A percentile compares a stretch with the other conserved stretches of the same genome.
These are phyloP conservation scores for Gentiana dahurica DNA, from an alignment of 257 asterid genomes.

Conservation along the genomic window DNA sequence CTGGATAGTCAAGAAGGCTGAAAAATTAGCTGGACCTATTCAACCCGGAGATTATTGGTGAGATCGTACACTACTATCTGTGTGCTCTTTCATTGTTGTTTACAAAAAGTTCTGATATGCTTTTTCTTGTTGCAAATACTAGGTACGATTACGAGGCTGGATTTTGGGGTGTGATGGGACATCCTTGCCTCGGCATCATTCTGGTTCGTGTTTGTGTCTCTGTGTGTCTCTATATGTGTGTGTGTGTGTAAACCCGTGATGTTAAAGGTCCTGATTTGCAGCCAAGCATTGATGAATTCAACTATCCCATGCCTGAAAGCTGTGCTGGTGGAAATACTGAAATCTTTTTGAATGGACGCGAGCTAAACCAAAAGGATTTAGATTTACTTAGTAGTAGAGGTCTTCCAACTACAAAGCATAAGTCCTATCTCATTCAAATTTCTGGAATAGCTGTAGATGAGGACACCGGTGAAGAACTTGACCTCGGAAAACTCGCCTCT, in stretches of 20 bases:
- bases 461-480: slow-evolving; percentile 71
- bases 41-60: slow-evolving; percentile 92
- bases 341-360: slow-evolving; percentile 78
- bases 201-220: slow-evolving; percentile 37
- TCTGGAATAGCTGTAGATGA: slow-evolving; percentile 77
- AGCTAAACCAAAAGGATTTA: slow-evolving; percentile 75
- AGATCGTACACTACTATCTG: slow-evolving; percentile 14
- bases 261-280: slow-evolving; percentile 25
- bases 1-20: slow-evolving; percentile 73
- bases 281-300: slow-evolving; percentile 88
- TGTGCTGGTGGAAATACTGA: slow-evolving; percentile 85
- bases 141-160: slow-evolving; percentile 91
- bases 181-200: slow-evolving; percentile 78
- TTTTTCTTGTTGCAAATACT: slow-evolving; percentile 5
- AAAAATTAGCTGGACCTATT: slow-evolving; percentile 77
- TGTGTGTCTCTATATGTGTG: not conserved
- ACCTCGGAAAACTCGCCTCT: slow-evolving; percentile 94
- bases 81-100: not conserved
- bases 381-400: slow-evolving; percentile 77
- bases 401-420: slow-evolving; percentile 50
- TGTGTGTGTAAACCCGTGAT: not conserved
- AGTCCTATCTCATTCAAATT: slow-evolving; percentile 60
- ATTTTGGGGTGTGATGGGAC: slow-evolving; percentile 98
- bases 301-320: slow-evolving; percentile 52
- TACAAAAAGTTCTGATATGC: not conserved